Evolutionary conservation across 2,329 filamentous ascomycete species (phyloP), one percentile per base, ranked within the genome.

Genomic region (Aspergillus ruber): DNA sequence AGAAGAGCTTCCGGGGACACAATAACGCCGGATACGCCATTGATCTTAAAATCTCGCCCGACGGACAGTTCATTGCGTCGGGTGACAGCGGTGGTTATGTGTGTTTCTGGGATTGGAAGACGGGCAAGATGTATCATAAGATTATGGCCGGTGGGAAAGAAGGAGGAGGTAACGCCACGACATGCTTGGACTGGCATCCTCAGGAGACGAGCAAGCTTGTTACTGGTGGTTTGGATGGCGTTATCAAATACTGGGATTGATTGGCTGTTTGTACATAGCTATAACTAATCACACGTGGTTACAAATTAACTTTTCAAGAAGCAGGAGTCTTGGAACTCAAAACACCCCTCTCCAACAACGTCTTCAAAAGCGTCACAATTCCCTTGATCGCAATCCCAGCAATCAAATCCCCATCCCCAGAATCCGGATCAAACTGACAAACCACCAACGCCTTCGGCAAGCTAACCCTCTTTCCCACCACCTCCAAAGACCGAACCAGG

Each of bases 71-170:
- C 66, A 76, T 98, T 46, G 85, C 83, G 17, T 87, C 82, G 15
- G 93, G 93, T 52, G 93, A 98, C 68, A 88, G 83, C 44, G 89
- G 82, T 13, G 93, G 94, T 32, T 96, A 82, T 61, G 83, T 95
- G 42, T 95, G 88, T 70, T 96, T 97, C 73, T 98, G 90, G 89
- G 93, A 97, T 70, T 98, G 90, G 88, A 98, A 98, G 80, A 96
- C 90, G 35, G 95, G 91, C 69, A 97, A 96, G 74, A 91, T 98
- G 90, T 95, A 89, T 71, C 89, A 95, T 72, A 97, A 97, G 78
- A 82, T 98, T 55, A 82, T 86, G 70, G 90, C 89, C 2, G 71
- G 71, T 33, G 72, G 72, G 4, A 74, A 74, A 20, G 83, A 88
- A 50, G 90, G 89, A 46, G 81, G 85, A 45, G 25, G 25, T 4